Evolutionary conservation across 768 basidiomycete genomes (phyloP).

Genomic region (Sutorius australiensis): DNA sequence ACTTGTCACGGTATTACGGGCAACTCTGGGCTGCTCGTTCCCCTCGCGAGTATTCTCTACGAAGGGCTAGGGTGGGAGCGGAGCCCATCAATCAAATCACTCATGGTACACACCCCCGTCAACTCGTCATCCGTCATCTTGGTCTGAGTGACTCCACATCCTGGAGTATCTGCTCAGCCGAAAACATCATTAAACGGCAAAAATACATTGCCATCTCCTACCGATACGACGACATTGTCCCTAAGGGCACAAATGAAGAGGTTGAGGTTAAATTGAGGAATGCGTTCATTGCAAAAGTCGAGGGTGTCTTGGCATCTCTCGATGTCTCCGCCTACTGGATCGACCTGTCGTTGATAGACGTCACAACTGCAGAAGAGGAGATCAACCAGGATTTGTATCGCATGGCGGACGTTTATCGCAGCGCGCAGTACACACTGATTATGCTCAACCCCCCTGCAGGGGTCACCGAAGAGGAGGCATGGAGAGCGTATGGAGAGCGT

Average conservation of each 20-base stretch:
- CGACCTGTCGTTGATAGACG: slow-evolving; percentile 8
- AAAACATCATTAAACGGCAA: slow-evolving; percentile 3
- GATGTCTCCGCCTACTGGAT: slow-evolving; percentile 20
- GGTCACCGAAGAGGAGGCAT: slow-evolving; percentile 6
- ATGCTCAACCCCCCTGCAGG: slow-evolving; percentile 2
- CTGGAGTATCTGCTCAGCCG: slow-evolving; percentile 3
- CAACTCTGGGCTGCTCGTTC: slow-evolving; percentile 26
- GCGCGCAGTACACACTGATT: slow-evolving; percentile 24
- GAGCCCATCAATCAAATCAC: slow-evolving; percentile 10
- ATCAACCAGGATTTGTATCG: slow-evolving; percentile 19
- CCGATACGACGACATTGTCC: slow-evolving; percentile 11
- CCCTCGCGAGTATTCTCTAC: slow-evolving; percentile 20
- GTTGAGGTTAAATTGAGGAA: neutral
- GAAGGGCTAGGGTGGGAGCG: neutral
- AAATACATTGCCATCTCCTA: slow-evolving; percentile 23
- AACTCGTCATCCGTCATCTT: slow-evolving; percentile 14
- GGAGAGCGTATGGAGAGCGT: slow-evolving; percentile 20
- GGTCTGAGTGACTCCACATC: neutral
- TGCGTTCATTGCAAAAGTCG: slow-evolving; percentile 6
- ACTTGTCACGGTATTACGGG: slow-evolving; percentile 17
- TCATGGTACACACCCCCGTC: slow-evolving; percentile 12
- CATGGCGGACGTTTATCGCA: slow-evolving; percentile 23
- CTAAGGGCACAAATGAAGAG: neutral
- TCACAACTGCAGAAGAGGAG: neutral
- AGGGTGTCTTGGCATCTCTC: slow-evolving; percentile 4